phyloP scores from a whole-genome alignment of 139 green algal genomes.

The Zygnema circumcarinatum region DNA sequence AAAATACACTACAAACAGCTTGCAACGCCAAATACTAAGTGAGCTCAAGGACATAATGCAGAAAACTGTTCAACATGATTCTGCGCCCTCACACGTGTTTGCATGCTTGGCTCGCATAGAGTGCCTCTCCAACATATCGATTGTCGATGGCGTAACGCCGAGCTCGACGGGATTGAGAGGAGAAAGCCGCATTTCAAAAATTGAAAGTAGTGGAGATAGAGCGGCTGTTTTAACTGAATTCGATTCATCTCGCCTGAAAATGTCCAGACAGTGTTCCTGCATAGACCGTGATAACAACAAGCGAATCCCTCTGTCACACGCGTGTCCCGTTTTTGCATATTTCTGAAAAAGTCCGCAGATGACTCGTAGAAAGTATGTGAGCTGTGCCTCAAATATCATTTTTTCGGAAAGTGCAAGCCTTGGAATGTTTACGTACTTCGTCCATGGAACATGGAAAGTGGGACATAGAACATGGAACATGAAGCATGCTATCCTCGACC shows the following conservation, averaged over 20 bases:
- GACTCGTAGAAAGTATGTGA: too few species aligned
- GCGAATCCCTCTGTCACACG: background rate
- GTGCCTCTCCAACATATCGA: background rate
- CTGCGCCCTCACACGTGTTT: background rate
- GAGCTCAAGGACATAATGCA: background rate
- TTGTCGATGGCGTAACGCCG: background rate
- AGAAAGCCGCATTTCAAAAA: background rate
- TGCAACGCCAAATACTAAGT: conserved; percentile 14
- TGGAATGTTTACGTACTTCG: background rate
- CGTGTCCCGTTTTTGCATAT: background rate
- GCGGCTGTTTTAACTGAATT: conserved; percentile 11
- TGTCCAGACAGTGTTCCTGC: background rate
- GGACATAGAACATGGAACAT: background rate
- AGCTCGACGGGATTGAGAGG: background rate
- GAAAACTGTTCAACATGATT: background rate
- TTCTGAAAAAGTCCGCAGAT: too few species aligned
- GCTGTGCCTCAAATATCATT: too few species aligned
- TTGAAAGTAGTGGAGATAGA: background rate
- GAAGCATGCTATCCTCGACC: background rate
- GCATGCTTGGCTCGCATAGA: conserved; percentile 8
- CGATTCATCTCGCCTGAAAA: background rate
- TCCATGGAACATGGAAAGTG: background rate
- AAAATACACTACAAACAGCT: too few species aligned
- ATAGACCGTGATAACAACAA: background rate
- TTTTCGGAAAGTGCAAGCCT: background rate